Evolutionary conservation across 257 asterid species (phyloP), one percentile per base, ranked within the genome.

Genomic region (Primulina huaijiensis): DNA sequence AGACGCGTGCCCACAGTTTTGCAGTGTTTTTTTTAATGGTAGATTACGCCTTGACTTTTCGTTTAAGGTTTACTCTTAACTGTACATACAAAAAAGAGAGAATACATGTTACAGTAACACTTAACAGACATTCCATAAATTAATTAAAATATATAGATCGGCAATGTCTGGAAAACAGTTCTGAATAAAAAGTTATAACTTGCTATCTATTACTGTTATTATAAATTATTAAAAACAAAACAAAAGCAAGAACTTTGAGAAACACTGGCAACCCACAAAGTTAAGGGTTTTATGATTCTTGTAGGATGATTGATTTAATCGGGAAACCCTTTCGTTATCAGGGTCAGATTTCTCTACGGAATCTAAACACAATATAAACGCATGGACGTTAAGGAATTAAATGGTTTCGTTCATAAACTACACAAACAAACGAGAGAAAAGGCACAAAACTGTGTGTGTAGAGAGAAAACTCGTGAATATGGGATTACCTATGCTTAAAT

Each of bases 401-500:
- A 43, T 43, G 53, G 6, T 12, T 10, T 38, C 46, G 5, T 38
- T 10, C 9, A 10, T 12, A 5, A 50, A 17, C 21, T 50, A 50
- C 8, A 50, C 46, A 38, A 38, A 9, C 57, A 43, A 43, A 12
- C 53, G 14, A 11, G 57, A 4, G 21, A 50, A 34, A 17, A 50
- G 57, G 6, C 52, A 68, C 20, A 67, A 46, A 43, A 43, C 53
- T 3, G 53, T 14, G 6, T 3, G 1, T 43, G n/a, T 14, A 12
- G n/a, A 12, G 53, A 43, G 53, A 17, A 50, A 50, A 33, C 4
- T 46, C 21, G 2, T 34, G 64, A 50, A 50, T 50, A 50, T 40
- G 23, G 57, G 12, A 60, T 67, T 30, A 88, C 97, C 96, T 77
- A 78, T 85, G 82, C 85, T 82, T 59, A 92, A 90, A 83, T 77